Evolutionary conservation across 352 stramenopile species (phyloP).

Genomic region (Peronospora tabacina): DNA sequence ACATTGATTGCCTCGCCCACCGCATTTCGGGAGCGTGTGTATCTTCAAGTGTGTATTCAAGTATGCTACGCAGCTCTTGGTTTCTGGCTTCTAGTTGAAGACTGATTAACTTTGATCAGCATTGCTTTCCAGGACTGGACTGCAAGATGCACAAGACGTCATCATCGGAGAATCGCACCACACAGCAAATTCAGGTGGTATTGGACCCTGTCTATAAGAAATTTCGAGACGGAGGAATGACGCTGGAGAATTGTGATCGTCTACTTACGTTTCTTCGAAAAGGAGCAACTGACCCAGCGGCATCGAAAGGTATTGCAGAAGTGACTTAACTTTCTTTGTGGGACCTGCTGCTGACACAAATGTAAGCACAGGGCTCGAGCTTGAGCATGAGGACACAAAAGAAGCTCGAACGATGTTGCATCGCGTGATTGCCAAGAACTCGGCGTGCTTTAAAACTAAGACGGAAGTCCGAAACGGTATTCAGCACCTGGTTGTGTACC

Average conservation of each 20-base stretch:
- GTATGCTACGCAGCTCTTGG: constrained; percentile 16
- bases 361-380: constrained; percentile 29
- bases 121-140: constrained; percentile 60
- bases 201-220: constrained; percentile 69
- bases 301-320: constrained; percentile 28
- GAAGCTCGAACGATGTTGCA: constrained; percentile 52
- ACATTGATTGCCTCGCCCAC: constrained; percentile 31
- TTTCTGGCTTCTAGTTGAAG: background rate
- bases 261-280: constrained; percentile 55
- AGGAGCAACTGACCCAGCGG: constrained; percentile 29
- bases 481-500: constrained; percentile 48
- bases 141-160: constrained; percentile 39
- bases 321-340: background rate
- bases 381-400: constrained; percentile 57
- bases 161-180: constrained; percentile 4
- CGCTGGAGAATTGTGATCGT: constrained; percentile 35
- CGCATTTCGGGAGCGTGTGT: constrained; percentile 53
- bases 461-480: constrained; percentile 41
- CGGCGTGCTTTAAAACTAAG: constrained; percentile 54
- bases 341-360: background rate
- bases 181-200: constrained; percentile 40
- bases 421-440: constrained; percentile 50
- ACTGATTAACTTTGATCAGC: constrained; percentile 22
- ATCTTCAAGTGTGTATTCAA: constrained; percentile 70
- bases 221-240: constrained; percentile 44